A percentile compares a stretch with the other conserved stretches of the same genome.
Conservation (phyloP, 2,329 filamentous ascomycete genomes). For the Xylariaceae sp. region DNA sequence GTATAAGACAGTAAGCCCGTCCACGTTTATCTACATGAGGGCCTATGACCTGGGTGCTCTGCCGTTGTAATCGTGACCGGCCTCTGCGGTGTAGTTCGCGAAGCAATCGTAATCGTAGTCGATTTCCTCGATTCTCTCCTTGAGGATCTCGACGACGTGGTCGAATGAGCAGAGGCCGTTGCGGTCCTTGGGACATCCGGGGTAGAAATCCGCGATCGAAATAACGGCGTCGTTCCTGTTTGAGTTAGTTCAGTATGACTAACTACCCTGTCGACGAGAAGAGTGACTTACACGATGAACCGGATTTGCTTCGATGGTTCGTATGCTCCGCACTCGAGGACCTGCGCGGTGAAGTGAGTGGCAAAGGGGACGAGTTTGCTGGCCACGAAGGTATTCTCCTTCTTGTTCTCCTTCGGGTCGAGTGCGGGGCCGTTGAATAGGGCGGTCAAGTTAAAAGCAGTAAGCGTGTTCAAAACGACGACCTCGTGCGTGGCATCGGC, state of each 20-base stretch:
- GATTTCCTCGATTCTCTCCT: constrained; percentile 32
- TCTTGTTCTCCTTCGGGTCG: constrained; percentile 18
- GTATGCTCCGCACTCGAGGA: constrained; percentile 33
- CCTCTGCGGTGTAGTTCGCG: constrained; percentile 27
- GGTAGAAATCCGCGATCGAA: constrained; percentile 28
- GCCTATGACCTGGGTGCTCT: constrained; percentile 24
- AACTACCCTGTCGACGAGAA: not conserved
- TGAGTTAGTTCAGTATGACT: not conserved
- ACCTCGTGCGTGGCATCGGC: constrained; percentile 23
- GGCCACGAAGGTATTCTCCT: constrained; percentile 27
- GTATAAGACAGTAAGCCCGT: too few relatives aligned
- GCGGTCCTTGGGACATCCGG: constrained; percentile 27
- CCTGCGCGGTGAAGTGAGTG: constrained; percentile 34
- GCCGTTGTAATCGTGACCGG: constrained; percentile 33
- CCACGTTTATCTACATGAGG: too few relatives aligned
- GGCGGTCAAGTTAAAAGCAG: constrained; percentile 34
- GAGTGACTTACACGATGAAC: constrained; percentile 32
- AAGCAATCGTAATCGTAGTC: constrained; percentile 34
- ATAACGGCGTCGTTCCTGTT: constrained; percentile 35
- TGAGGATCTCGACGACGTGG: constrained; percentile 30
- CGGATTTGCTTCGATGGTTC: constrained; percentile 33
- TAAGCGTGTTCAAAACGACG: constrained; percentile 32
- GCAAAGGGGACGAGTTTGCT: constrained; percentile 34
- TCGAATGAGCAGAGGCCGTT: constrained; percentile 33
- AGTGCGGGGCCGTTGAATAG: constrained; percentile 32